Evolutionary conservation across 2,329 filamentous ascomycete genomes (phyloP), one percentile per base, ranked within the genome.

Genomic region (Trichoderma sp.): DNA sequence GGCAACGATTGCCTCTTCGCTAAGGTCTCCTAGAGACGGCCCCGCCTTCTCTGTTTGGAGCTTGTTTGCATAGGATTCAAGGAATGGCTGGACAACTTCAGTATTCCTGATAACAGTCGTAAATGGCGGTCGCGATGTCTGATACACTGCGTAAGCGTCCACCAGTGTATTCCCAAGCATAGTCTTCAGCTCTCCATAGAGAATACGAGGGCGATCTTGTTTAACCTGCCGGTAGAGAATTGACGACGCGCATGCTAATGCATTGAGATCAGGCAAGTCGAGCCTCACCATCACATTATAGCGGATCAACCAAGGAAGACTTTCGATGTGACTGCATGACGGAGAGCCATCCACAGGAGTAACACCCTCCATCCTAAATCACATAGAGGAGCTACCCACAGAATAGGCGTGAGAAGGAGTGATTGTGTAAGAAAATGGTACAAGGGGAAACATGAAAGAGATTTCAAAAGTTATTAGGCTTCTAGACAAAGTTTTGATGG

Each of bases 261-360:
- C 21, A 8, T 47, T 56, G 15, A 75, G 70, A 30, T 70, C 47
- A 51, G 62, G 2, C 34, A 75, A 28, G 4, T 58, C 32, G 39
- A 73, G n/a, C 7, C 43, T 67, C 6, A 57, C 58, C 56, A 75
- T 66, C 36, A 75, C 34, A 12, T 70, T 51, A 32, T 72, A 72
- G 8, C 62, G 64, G 15, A 74, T 53, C 24, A 51, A 14, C 7
- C 24, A 47, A 26, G 62, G 62, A 28, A 65, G 43, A 18, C 39
- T 24, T 32, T 65, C 62, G 62, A 65, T 28, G 8, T 18, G 12
- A 32, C 36, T 47, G 24, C 32, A 30, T 51, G n/a, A 24, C 24
- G 7, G 24, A 65, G 32, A 12, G 58, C 32, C 11, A 24, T 36
- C 14, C 21, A n/a, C 30, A 21, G n/a, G 1, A 24, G 34, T 24